Percentiles rank a stretch among this genome's conserved stretches.
These are phyloP conservation scores for Penicillium sp. DNA, from an alignment of 2,329 filamentous ascomycete species.

Conservation along the genomic window DNA sequence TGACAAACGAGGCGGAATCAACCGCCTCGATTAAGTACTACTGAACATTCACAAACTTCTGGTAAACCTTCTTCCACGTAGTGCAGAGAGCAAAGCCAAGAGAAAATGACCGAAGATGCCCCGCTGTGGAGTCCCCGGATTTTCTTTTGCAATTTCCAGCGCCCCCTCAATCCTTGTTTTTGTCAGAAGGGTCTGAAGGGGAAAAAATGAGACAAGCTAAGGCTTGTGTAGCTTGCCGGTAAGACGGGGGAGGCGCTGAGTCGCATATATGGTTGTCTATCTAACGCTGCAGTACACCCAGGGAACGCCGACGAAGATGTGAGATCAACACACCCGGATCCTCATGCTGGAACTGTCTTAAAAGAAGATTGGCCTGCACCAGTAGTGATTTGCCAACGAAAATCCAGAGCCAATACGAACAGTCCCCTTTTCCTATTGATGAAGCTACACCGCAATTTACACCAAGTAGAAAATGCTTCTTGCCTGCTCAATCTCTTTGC, in stretches of 20 bases:
- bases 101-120: neutral
- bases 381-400: no score
- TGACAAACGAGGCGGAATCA: neutral
- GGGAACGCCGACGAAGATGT: neutral
- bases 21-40: neutral
- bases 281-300: neutral
- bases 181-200: no score
- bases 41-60: neutral
- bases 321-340: neutral
- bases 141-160: neutral
- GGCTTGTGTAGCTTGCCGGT: conserved; percentile 13
- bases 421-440: no score
- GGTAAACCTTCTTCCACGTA: neutral
- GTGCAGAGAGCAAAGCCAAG: neutral
- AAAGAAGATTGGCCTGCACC: no score
- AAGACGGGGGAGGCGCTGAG: neutral
- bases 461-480: no score
- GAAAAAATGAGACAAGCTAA: conserved; percentile 9
- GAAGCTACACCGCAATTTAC: no score
- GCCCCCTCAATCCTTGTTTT: neutral
- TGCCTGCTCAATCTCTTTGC: no score
- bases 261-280: neutral
- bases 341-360: neutral
- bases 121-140: conserved; percentile 7
- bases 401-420: no score